A percentile compares a stretch with the other conserved stretches of the same genome.
phyloP scores from a whole-genome alignment of 345 rosid species.

The Combretum micranthum region DNA sequence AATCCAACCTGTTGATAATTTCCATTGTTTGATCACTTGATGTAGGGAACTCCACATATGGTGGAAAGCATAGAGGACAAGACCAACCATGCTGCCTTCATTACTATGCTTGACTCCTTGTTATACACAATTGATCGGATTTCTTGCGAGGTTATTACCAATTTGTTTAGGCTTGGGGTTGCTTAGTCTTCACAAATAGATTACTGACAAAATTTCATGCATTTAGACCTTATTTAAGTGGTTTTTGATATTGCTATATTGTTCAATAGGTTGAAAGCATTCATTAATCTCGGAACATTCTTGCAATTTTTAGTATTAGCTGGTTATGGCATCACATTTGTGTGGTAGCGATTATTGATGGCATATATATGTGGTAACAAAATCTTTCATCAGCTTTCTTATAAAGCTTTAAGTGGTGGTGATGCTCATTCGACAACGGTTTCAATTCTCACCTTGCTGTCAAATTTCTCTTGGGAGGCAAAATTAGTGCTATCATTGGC shows the following conservation, averaged over 20 bases:
- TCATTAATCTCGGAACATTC: too few species aligned
- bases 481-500: slow-evolving; percentile 67
- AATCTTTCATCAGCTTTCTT: slow-evolving; percentile 34
- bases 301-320: too few species aligned
- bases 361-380: too few species aligned
- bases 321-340: too few species aligned
- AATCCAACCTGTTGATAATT: background rate
- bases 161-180: background rate
- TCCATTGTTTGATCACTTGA: background rate
- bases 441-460: slow-evolving; percentile 40
- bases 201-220: too few species aligned
- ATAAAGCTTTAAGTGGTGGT: slow-evolving; percentile 51
- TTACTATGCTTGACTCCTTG: slow-evolving; percentile 18
- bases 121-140: slow-evolving; percentile 18
- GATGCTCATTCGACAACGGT: slow-evolving; percentile 52
- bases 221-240: too few species aligned
- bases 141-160: slow-evolving; percentile 16
- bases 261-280: too few species aligned
- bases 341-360: too few species aligned
- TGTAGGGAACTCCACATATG: slow-evolving; percentile 3
- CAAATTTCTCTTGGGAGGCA: slow-evolving; percentile 66
- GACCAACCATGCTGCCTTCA: slow-evolving; percentile 3
- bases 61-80: slow-evolving; percentile 13
- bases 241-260: too few species aligned
- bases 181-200: too few species aligned